Evolutionary conservation across 1,139 yeast genomes (phyloP), one percentile per base, ranked within the genome.

Genomic region (Candida sanyaensis): DNA sequence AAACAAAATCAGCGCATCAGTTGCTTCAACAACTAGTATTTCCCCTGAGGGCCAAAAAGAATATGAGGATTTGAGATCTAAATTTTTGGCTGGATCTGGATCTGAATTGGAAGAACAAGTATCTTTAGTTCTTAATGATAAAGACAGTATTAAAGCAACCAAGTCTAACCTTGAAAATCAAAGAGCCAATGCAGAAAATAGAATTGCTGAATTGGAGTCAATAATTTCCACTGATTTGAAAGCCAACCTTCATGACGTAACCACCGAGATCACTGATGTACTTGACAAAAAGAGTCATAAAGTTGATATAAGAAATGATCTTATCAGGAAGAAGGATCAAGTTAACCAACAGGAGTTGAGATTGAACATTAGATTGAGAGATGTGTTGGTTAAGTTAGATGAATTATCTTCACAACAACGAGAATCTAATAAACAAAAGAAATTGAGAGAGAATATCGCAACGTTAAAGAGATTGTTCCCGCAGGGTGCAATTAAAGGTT

Each of bases 341-440:
- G 69, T 71, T 39, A 63, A 71, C 26, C 70, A 72, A 13, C 70
- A 78, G 50, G 90, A 84, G 56, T 66, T 73, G 33, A 80, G 77
- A 50, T 60, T 84, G 23, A 88, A 86, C 53, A 75, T 85, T n/a
- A 80, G 81, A 57, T 69, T 91, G 46, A 80, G 86, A 53, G 85
- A 83, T 44, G 77, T 84, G 0, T 72, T 88, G 39, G 59, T 81
- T 1, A 78, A 78, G 56, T 66, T 91, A 43, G 88, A 88, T 52
- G 96, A 88, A 50, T 67, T 88, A 37, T 83, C 83, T 43, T 89
- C 96, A 0, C 83, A 78, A 46, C 87, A 84, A 64, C 78, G 93
- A 56, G 97, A 90, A 59, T 77, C 90, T 1, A 80, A 80, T 47
- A 81, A 81, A 51, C 96, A 88, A 55, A 75, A 79, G 50, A 80